Base-by-base conservation (phyloP, 768 basidiomycete species). In the Boletales sp. region DNA sequence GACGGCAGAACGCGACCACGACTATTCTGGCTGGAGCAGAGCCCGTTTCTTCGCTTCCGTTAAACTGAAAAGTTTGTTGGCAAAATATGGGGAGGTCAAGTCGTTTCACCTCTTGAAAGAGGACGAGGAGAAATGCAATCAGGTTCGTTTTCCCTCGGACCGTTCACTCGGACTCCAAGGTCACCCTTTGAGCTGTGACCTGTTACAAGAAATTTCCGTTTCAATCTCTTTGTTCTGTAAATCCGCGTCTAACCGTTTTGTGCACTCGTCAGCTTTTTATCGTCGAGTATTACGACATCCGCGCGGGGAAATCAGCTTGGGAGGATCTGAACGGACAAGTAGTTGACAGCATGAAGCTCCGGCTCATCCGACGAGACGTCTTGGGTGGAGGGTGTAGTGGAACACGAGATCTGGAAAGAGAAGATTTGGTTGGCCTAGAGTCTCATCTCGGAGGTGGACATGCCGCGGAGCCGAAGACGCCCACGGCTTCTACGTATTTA, bases 231-330 rank as follows among this genome's bases (percentile, higher is more conserved):
- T 41, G 5, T 47, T n/a, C 28, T 25, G 21, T 47, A 41, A 30
- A 32, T 42, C 46, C 34, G 15, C 9, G 15, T 53, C 61, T 66
- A 25, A 68, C 59, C 12, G 17, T 12, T 39, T 57, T 49, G 25
- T 49, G 39, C 51, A 10, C 44, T 44, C 25, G 33, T 6, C 52
- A 75, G 65, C 65, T 75, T 28, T 88, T 82, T 64, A 69, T 67
- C 36, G 78, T 83, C 45, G 86, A 89, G 55, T 92, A 79, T 62
- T 85, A 76, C 60, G 87, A 90, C 59, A 72, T 80, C 25, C 75
- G 85, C 21, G 75, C 77, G 35, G 81, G 85, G 7, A 68, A 73
- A 35, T 58, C 62, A 11, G 86, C 87, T 13, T 76, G 71, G 57
- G 64, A 67, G 41, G 70, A 70, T 40, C 68, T 91, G 17, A 60